Percentiles rank a stretch among this genome's conserved stretches.
Conservation (phyloP, 805 yeast genomes). For the Starmerella sirachaensis region DNA sequence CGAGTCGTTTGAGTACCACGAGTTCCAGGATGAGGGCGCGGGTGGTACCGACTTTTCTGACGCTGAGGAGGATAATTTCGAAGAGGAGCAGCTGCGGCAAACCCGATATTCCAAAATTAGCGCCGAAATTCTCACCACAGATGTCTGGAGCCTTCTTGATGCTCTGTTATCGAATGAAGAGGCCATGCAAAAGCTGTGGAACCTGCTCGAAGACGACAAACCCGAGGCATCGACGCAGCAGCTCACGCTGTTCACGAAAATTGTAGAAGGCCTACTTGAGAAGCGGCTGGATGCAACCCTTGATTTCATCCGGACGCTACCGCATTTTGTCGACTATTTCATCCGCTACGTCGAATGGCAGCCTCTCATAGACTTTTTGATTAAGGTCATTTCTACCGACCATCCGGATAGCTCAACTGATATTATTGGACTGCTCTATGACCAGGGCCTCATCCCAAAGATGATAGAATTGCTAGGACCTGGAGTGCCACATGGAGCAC, state of each 20-base stretch:
- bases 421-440: conserved; percentile 60
- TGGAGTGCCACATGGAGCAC: conserved; percentile 53
- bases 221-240: conserved; percentile 46
- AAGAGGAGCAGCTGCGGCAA: conserved; percentile 18
- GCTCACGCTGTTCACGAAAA: conserved; percentile 82
- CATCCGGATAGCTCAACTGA: conserved; percentile 84
- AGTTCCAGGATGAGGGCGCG: conserved; percentile 7
- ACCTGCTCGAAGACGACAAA: conserved; percentile 42
- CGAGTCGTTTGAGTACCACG: conserved; percentile 13
- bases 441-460: conserved; percentile 61
- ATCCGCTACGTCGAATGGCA: conserved; percentile 83
- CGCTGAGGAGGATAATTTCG: conserved; percentile 17
- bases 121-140: conserved; percentile 80
- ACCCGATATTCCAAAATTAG: conserved; percentile 47
- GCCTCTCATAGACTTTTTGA: conserved; percentile 81
- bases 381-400: conserved; percentile 85
- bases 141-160: conserved; percentile 88
- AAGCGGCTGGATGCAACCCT: conserved; percentile 75
- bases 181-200: conserved; percentile 65
- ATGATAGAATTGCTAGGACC: conserved; percentile 63
- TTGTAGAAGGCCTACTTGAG: conserved; percentile 78
- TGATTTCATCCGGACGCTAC: conserved; percentile 54
- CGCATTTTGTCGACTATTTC: conserved; percentile 64
- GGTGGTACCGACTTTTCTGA: conserved; percentile 1
- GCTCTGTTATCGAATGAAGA: conserved; percentile 67